A percentile compares a stretch with the other conserved stretches of the same genome.
phyloP scores from a whole-genome alignment of 2,329 filamentous ascomycete genomes.

The Pseudopithomyces maydicus region DNA sequence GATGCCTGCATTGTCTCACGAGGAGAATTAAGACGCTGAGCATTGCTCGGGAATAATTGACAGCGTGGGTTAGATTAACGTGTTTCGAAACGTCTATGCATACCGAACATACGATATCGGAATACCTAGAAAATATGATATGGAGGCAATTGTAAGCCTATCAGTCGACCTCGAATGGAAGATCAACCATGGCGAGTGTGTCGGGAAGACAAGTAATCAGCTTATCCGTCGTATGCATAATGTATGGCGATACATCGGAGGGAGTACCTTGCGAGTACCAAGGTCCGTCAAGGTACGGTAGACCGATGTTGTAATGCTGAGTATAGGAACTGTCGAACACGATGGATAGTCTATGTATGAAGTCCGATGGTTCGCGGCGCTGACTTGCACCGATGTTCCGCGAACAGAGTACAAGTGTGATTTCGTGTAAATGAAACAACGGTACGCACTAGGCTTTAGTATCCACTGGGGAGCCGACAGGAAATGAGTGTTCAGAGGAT shows the following conservation, averaged over 20 bases:
- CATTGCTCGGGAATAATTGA: neutral
- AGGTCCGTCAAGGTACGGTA: neutral
- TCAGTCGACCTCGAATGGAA: neutral
- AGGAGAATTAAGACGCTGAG: neutral
- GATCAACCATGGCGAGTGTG: neutral
- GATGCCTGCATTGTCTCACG: neutral
- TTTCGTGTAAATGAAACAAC: no score
- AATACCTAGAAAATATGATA: neutral
- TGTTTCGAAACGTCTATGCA: conserved; percentile 7
- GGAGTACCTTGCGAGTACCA: neutral
- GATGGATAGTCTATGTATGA: neutral
- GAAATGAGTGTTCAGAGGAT: neutral
- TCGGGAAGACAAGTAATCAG: neutral
- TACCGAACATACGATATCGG: neutral
- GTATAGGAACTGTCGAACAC: neutral
- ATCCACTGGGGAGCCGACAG: neutral
- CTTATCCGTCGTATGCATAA: neutral
- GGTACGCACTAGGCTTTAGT: neutral
- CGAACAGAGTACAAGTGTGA: neutral
- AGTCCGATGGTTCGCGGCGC: neutral
- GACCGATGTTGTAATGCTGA: neutral
- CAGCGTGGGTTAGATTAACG: neutral
- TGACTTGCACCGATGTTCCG: neutral
- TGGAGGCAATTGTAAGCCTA: neutral
- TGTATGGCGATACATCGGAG: neutral